phyloP scores from a whole-genome alignment of 1,284 basidiomycete genomes.

The Ceratobasidium sp. region DNA sequence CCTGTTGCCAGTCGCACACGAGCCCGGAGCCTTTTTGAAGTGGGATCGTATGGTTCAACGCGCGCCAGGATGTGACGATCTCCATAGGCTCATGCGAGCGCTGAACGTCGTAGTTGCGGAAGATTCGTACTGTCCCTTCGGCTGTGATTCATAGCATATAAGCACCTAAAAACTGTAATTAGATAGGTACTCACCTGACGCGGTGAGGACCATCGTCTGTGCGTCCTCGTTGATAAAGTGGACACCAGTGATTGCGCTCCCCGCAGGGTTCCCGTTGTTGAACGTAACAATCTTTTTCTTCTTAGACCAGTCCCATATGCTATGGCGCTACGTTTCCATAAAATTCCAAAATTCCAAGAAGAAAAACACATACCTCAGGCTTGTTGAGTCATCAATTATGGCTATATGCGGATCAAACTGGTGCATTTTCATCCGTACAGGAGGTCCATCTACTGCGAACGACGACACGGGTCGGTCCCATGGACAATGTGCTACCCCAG shows the following conservation, averaged over 20 bases:
- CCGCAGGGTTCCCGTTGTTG: slow-evolving; percentile 87
- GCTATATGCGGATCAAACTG: slow-evolving; percentile 92
- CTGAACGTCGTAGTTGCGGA: slow-evolving; percentile 83
- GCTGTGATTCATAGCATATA: slow-evolving; percentile 63
- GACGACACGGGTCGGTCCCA: slow-evolving; percentile 88
- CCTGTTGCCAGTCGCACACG: slow-evolving; percentile 95
- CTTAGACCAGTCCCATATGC: slow-evolving; percentile 95
- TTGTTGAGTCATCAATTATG: slow-evolving; percentile 87
- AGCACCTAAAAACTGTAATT: slow-evolving; percentile 24
- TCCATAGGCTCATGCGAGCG: slow-evolving; percentile 74
- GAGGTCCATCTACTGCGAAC: slow-evolving; percentile 77
- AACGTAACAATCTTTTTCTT: slow-evolving; percentile 84
- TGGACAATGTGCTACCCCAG: slow-evolving; percentile 62
- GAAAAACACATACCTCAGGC: slow-evolving; percentile 76
- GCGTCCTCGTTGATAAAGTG: slow-evolving; percentile 97
- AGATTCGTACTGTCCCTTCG: slow-evolving; percentile 92
- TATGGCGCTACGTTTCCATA: slow-evolving; percentile 54
- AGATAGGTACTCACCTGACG: slow-evolving; percentile 72
- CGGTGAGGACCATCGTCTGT: slow-evolving; percentile 89
- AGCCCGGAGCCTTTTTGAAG: slow-evolving; percentile 82
- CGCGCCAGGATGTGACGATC: slow-evolving; percentile 95
- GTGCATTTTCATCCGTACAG: slow-evolving; percentile 88
- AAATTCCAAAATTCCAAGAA: not conserved
- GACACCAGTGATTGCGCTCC: slow-evolving; percentile 89
- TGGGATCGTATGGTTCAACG: slow-evolving; percentile 81